Evolutionary conservation across 306 rosid genomes (phyloP).

Genomic region (Lagenaria siceraria): DNA sequence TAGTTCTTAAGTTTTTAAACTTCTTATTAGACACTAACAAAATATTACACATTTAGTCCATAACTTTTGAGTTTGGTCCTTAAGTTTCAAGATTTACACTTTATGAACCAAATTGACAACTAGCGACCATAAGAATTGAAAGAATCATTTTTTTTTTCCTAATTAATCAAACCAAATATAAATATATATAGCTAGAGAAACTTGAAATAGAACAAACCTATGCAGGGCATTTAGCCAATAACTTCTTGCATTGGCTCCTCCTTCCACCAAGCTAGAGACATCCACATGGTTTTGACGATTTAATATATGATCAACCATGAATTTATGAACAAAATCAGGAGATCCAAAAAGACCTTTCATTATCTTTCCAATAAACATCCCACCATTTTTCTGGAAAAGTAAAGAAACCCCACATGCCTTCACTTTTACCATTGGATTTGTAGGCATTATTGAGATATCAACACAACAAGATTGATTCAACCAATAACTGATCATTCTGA

Average conservation of each 20-base stretch:
- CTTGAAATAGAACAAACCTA: not conserved
- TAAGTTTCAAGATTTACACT: no score
- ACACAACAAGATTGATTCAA: not conserved
- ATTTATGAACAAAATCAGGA: not conserved
- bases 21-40: no score
- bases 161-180: no score
- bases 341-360: not conserved
- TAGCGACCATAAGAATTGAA: no score
- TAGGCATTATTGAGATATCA: not conserved
- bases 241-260: not conserved
- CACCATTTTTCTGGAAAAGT: not conserved
- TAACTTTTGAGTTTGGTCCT: no score
- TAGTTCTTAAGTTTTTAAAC: no score
- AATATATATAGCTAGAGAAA: no score
- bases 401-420: slow-evolving; percentile 3
- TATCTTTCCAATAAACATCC: not conserved
- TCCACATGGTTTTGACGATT: not conserved
- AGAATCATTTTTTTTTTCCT: no score
- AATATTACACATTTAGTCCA: no score
- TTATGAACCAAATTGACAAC: no score
- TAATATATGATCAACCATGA: slow-evolving; percentile 2
- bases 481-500: not conserved
- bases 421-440: not conserved
- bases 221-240: slow-evolving; percentile 6
- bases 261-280: not conserved